A percentile compares a stretch with the other conserved stretches of the same genome.
These are phyloP conservation scores for Solanum medicagineum DNA, from an alignment of 257 asterid genomes.

Conservation along the genomic window DNA sequence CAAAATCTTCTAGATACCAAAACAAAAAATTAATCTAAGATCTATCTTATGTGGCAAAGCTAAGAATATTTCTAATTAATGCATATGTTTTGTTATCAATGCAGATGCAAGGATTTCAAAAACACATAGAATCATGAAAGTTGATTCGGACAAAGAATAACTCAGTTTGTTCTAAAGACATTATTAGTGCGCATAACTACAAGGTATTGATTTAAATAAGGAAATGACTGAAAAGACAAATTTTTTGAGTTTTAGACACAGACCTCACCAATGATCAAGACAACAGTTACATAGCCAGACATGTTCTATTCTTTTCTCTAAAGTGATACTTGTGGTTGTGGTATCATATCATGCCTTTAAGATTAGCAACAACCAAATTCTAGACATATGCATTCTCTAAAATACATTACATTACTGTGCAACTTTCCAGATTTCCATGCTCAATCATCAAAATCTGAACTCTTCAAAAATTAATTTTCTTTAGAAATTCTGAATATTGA, in stretches of 20 bases:
- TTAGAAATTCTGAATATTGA: not conserved
- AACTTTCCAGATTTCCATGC: not conserved
- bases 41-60: not conserved
- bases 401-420: not conserved
- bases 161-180: not conserved
- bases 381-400: not conserved
- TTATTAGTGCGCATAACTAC: not conserved
- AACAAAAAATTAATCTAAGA: not conserved
- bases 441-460: not conserved
- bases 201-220: not conserved
- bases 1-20: not conserved
- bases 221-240: not conserved
- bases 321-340: not conserved
- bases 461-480: not conserved
- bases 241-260: not conserved
- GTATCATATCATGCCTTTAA: not conserved
- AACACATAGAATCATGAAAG: not conserved
- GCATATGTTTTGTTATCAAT: not conserved
- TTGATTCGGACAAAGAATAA: not conserved
- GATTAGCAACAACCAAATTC: not conserved
- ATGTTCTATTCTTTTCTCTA: not conserved
- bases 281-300: not conserved
- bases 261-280: not conserved
- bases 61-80: not conserved
- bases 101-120: not conserved